Conservation (phyloP, 2,329 filamentous ascomycete genomes). For the Microdochium paspali region DNA sequence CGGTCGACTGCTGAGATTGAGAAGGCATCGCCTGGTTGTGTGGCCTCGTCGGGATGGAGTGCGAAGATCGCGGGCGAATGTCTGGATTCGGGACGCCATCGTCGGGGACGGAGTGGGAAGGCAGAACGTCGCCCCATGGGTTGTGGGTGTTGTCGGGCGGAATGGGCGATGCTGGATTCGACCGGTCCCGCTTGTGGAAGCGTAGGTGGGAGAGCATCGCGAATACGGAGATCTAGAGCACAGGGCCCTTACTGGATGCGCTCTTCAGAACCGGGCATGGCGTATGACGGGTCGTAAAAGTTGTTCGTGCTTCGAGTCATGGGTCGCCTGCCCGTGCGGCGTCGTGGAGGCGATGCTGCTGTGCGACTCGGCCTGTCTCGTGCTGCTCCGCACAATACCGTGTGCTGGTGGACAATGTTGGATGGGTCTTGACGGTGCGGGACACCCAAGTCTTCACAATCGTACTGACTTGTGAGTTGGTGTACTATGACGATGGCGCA, state of each 20-base stretch:
- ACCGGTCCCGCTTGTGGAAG: slow-evolving; percentile 48
- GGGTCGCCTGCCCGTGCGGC: neutral
- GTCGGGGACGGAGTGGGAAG: slow-evolving; percentile 29
- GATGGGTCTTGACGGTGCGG: too few species aligned
- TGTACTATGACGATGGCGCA: too few species aligned
- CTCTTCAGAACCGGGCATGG: neutral
- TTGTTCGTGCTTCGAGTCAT: neutral
- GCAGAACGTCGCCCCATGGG: slow-evolving; percentile 29
- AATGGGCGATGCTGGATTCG: slow-evolving; percentile 44
- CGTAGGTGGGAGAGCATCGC: slow-evolving; percentile 44
- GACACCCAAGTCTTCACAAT: too few species aligned
- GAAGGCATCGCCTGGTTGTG: neutral
- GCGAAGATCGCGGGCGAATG: slow-evolving; percentile 22
- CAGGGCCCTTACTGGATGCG: neutral
- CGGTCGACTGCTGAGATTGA: slow-evolving; percentile 15
- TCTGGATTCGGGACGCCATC: slow-evolving; percentile 38
- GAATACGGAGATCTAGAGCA: neutral
- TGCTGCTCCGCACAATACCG: too few species aligned
- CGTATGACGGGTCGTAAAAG: neutral
- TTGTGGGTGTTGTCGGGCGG: slow-evolving; percentile 27
- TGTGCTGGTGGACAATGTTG: too few species aligned
- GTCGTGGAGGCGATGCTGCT: neutral
- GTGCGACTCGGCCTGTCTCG: neutral
- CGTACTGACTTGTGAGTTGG: too few species aligned
- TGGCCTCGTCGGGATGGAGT: neutral